These are phyloP conservation scores for Rehmannia glutinosa DNA, from an alignment of 257 asterid species.

Conservation along the genomic window DNA sequence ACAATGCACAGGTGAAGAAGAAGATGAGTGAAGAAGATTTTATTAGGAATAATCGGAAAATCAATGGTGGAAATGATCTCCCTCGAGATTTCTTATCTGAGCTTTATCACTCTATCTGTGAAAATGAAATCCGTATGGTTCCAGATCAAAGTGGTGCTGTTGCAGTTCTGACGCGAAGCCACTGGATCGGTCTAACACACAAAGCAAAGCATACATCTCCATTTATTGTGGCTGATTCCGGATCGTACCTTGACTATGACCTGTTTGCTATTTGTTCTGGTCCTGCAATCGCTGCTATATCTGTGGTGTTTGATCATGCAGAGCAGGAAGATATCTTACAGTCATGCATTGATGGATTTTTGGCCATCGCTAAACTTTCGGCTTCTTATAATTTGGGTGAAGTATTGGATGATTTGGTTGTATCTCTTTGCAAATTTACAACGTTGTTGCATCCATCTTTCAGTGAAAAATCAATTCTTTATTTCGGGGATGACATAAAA, in stretches of 20 bases:
- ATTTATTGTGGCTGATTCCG: slow-evolving; percentile 52
- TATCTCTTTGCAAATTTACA: slow-evolving; percentile 83
- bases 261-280: slow-evolving; percentile 82
- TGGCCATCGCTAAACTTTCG: slow-evolving; percentile 78
- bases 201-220: slow-evolving; percentile 65
- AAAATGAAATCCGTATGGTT: slow-evolving; percentile 80
- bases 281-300: slow-evolving; percentile 83
- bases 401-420: slow-evolving; percentile 80
- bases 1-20: slow-evolving; percentile 89
- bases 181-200: slow-evolving; percentile 86
- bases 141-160: slow-evolving; percentile 63
- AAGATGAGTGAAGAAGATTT: slow-evolving; percentile 97
- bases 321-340: slow-evolving; percentile 65
- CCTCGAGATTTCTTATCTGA: slow-evolving; percentile 82
- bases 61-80: slow-evolving; percentile 89
- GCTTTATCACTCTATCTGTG: slow-evolving; percentile 78
- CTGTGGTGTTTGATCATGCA: slow-evolving; percentile 83
- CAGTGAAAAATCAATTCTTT: slow-evolving; percentile 53
- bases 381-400: slow-evolving; percentile 59
- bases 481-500: slow-evolving; percentile 73
- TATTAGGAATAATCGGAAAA: slow-evolving; percentile 79
- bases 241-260: slow-evolving; percentile 68
- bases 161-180: slow-evolving; percentile 56
- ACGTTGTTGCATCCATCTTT: slow-evolving; percentile 61
- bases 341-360: slow-evolving; percentile 75